Conservation (phyloP, 257 asterid species). For the Nicotiana knightiana region DNA sequence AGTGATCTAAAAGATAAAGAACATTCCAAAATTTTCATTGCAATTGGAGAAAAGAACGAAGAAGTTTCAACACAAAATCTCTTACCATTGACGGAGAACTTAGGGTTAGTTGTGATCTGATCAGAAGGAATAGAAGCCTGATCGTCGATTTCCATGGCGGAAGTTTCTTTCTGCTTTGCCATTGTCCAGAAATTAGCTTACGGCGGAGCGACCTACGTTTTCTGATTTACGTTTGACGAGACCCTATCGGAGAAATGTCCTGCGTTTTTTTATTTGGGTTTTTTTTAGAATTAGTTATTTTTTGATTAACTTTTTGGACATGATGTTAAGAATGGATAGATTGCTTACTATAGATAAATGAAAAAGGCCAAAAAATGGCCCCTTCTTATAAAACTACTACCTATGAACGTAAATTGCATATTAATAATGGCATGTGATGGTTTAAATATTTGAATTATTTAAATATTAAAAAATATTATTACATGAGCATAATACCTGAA, state of each 20-base stretch:
- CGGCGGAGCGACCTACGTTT: not conserved
- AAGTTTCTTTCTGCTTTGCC: conserved; percentile 50
- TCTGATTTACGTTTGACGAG: not conserved
- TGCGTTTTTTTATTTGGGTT: not conserved
- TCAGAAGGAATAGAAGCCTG: conserved; percentile 38
- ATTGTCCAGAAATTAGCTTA: conserved; percentile 15
- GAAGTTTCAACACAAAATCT: not conserved
- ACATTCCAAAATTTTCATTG: not conserved
- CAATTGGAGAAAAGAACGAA: not conserved
- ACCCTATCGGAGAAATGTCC: not conserved
- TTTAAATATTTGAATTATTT: too few species aligned
- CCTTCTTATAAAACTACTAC: too few species aligned
- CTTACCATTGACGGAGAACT: conserved; percentile 72
- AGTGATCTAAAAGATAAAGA: not conserved
- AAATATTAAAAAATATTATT: too few species aligned
- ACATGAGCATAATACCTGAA: too few species aligned
- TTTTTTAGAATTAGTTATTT: too few species aligned
- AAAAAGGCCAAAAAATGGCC: too few species aligned
- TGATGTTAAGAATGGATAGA: too few species aligned
- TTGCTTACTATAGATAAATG: too few species aligned
- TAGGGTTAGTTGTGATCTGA: conserved; percentile 50
- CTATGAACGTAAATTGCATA: too few species aligned
- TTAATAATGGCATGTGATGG: too few species aligned
- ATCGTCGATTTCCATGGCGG: conserved; percentile 73
- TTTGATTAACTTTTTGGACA: too few species aligned